Percentiles rank a stretch among this genome's conserved stretches.
Evolutionary conservation across 108 stramenopile genomes (phyloP).

Genomic region (Nitzschia sp.): DNA sequence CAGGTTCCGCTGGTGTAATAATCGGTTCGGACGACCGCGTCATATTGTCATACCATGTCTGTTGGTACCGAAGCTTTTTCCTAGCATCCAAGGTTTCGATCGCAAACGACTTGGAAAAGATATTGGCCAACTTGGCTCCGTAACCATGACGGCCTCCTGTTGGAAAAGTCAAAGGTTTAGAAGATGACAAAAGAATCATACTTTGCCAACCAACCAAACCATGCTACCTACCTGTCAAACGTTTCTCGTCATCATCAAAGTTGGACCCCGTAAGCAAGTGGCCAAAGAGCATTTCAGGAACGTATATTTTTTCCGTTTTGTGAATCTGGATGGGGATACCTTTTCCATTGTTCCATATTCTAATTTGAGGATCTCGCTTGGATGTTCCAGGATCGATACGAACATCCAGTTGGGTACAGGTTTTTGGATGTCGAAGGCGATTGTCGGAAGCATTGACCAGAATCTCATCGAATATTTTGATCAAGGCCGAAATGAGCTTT

Average conservation of each 20-base stretch:
- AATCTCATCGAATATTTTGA: constrained; percentile 93
- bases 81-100: constrained; percentile 71
- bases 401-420: constrained; percentile 71
- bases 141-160: constrained; percentile 86
- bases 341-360: constrained; percentile 83
- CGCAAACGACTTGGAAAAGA: constrained; percentile 73
- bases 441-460: constrained; percentile 95
- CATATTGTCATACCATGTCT: constrained; percentile 83
- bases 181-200: not conserved
- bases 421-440: constrained; percentile 66
- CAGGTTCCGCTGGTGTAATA: constrained; percentile 18
- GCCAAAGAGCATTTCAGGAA: constrained; percentile 97
- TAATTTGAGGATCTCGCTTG: constrained; percentile 52
- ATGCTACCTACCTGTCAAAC: constrained; percentile 58
- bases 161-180: not conserved
- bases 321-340: constrained; percentile 85
- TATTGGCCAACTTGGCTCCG: constrained; percentile 90
- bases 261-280: constrained; percentile 97
- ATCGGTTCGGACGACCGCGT: constrained; percentile 47
- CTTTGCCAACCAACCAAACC: not conserved
- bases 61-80: constrained; percentile 46
- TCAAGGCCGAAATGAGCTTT: constrained; percentile 84
- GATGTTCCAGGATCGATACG: constrained; percentile 55
- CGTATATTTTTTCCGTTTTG: constrained; percentile 72
- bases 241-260: constrained; percentile 95